These are phyloP conservation scores for Thelonectria rubi DNA, from an alignment of 2,329 filamentous ascomycete species.

Conservation along the genomic window DNA sequence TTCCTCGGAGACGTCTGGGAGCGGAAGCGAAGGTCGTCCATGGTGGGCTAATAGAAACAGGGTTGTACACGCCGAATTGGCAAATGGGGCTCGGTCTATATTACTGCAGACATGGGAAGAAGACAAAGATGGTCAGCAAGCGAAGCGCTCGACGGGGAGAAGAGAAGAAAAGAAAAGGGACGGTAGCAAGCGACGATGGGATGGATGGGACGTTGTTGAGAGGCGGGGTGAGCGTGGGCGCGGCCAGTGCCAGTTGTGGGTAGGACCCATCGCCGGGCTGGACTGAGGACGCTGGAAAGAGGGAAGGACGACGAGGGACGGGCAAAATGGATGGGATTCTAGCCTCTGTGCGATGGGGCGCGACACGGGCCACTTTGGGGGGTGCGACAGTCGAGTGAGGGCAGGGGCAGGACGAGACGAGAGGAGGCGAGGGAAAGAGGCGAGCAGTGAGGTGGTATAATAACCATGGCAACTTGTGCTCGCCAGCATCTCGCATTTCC, in stretches of 20 bases:
- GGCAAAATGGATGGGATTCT: constrained; percentile 13
- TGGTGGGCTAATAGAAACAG: constrained; percentile 55
- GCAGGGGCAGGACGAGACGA: constrained; percentile 11
- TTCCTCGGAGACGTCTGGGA: constrained; percentile 80
- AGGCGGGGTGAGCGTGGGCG: constrained; percentile 43
- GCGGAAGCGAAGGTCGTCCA: constrained; percentile 84
- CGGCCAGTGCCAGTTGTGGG: constrained; percentile 42
- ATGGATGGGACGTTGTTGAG: constrained; percentile 46
- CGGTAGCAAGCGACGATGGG: constrained; percentile 40
- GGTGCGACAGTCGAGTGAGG: constrained; percentile 9
- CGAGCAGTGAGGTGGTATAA: too few species aligned
- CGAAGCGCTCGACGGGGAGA: constrained; percentile 32
- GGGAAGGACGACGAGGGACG: constrained; percentile 30
- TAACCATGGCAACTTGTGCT: not conserved
- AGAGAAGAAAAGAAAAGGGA: constrained; percentile 34
- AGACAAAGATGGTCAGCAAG: constrained; percentile 44
- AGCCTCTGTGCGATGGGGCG: constrained; percentile 28
- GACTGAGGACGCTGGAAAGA: constrained; percentile 20
- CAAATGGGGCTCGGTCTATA: constrained; percentile 45
- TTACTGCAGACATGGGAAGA: constrained; percentile 50
- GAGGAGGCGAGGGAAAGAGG: too few species aligned
- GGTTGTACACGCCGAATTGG: constrained; percentile 52
- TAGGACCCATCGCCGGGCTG: constrained; percentile 36
- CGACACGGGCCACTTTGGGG: constrained; percentile 28
- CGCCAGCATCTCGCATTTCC: constrained; percentile 2